Base-by-base conservation (phyloP, 2,329 filamentous ascomycete genomes). In the Fusarium musae region DNA sequence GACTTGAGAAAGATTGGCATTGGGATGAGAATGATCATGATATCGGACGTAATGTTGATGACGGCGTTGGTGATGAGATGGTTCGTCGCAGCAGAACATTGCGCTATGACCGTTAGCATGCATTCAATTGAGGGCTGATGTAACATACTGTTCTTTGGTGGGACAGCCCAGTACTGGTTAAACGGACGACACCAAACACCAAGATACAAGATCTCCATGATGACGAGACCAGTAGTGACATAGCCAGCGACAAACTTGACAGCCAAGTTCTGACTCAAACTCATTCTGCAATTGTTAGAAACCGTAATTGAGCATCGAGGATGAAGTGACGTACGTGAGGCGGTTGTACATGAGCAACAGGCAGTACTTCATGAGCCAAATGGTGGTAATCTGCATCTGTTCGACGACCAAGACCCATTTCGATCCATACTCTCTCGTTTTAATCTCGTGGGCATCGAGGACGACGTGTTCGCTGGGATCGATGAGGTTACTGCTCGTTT, bases 351-450 rank as follows among this genome's bases (percentile, higher is more conserved):
- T 85, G 69, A 90, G 80, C 39, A 91, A 77, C 70, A 91, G 82
- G 74, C 88, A 90, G 13, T 82, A 79, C 77, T 91, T 91, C 71
- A 89, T 83, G 0, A 83, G 79, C 86, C 87, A 91, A 36, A 88
- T 87, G 15, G 87, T 85, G 59, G 89, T 82, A 23, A 91, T 82
- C 82, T 93, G 92, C 75, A 87, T 86, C 79, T 91, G 84, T 72
- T 92, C 90, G 6, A 88, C 87, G 13, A 90, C 86, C 42, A 91
- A 83, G 2, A 91, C 89, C 82, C 89, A 86, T 83, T 92, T 92
- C 50, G 88, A 90, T 16, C 90, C 90, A 42, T 79, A 81, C 2
- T 82, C 78, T 54, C 88, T 82, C 37, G 83, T 80, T 7, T 70
- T 74, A 52, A 85, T 83, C 40, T 83, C 83, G 0, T 81, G 69